These are phyloP conservation scores for Cucurbita moschata DNA, from an alignment of 306 rosid species.

Conservation along the genomic window DNA sequence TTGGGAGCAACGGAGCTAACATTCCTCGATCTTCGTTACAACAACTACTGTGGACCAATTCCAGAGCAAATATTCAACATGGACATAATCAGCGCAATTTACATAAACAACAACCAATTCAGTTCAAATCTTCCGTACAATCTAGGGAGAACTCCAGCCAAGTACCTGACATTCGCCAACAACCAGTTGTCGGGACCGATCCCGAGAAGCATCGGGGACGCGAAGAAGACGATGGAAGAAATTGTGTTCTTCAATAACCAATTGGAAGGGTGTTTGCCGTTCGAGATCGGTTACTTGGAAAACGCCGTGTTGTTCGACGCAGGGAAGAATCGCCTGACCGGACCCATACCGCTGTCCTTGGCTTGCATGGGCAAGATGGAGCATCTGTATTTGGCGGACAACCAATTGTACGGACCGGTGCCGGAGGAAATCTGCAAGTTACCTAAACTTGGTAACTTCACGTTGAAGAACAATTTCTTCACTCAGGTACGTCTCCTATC, in stretches of 20 bases:
- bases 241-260: conserved; percentile 48
- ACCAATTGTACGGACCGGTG: conserved; percentile 34
- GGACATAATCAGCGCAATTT: conserved; percentile 52
- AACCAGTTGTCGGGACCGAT: conserved; percentile 40
- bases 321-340: conserved; percentile 26
- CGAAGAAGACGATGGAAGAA: conserved; percentile 30
- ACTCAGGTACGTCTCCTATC: conserved; percentile 8
- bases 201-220: conserved; percentile 44
- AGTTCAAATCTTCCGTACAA: conserved; percentile 19
- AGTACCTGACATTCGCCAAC: conserved; percentile 53
- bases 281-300: conserved; percentile 42
- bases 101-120: conserved; percentile 53
- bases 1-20: conserved; percentile 11
- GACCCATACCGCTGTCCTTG: conserved; percentile 64
- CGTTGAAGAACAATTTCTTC: conserved; percentile 37
- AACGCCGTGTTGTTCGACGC: conserved; percentile 41
- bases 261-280: conserved; percentile 49
- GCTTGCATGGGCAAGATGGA: conserved; percentile 35
- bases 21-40: conserved; percentile 68
- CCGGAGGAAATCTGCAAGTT: conserved; percentile 54
- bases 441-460: conserved; percentile 16
- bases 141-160: conserved; percentile 45
- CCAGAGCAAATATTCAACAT: conserved; percentile 18
- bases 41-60: conserved; percentile 13
- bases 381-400: conserved; percentile 23